A percentile compares a stretch with the other conserved stretches of the same genome.
These are phyloP conservation scores for Leptographium radiaticola DNA, from an alignment of 2,329 filamentous ascomycete species.

Conservation along the genomic window DNA sequence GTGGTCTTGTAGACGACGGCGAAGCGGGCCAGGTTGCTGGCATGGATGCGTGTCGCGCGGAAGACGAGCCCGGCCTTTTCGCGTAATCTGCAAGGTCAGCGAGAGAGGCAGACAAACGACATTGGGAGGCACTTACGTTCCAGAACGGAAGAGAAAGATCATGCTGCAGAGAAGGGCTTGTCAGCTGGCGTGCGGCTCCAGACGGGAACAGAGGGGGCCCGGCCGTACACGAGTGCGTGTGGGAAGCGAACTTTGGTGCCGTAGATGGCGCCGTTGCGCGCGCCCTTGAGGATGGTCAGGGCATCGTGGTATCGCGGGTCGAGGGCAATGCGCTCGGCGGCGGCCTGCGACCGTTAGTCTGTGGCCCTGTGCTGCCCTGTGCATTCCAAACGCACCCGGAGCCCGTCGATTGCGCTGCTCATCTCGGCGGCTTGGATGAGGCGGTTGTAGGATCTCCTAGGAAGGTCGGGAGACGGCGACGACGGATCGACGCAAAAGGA, in stretches of 20 bases:
- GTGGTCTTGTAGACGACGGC: slow-evolving; percentile 79
- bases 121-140: slow-evolving; percentile 48
- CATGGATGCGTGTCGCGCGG: slow-evolving; percentile 80
- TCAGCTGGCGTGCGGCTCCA: neutral
- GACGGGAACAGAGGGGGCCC: no score
- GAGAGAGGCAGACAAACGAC: neutral
- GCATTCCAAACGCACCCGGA: neutral
- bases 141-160: slow-evolving; percentile 91
- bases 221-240: slow-evolving; percentile 72
- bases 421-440: no score
- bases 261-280: slow-evolving; percentile 94
- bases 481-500: neutral
- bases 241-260: slow-evolving; percentile 96
- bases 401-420: neutral
- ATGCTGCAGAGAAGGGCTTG: slow-evolving; percentile 43
- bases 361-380: no score
- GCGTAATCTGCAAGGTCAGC: slow-evolving; percentile 34
- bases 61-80: slow-evolving; percentile 69
- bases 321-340: slow-evolving; percentile 63
- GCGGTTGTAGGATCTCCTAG: no score
- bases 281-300: slow-evolving; percentile 76
- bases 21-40: slow-evolving; percentile 82
- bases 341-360: slow-evolving; percentile 33
- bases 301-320: slow-evolving; percentile 77
- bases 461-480: neutral